phyloP scores from a whole-genome alignment of 768 basidiomycete species.

The Infundibulicybe gibba region DNA sequence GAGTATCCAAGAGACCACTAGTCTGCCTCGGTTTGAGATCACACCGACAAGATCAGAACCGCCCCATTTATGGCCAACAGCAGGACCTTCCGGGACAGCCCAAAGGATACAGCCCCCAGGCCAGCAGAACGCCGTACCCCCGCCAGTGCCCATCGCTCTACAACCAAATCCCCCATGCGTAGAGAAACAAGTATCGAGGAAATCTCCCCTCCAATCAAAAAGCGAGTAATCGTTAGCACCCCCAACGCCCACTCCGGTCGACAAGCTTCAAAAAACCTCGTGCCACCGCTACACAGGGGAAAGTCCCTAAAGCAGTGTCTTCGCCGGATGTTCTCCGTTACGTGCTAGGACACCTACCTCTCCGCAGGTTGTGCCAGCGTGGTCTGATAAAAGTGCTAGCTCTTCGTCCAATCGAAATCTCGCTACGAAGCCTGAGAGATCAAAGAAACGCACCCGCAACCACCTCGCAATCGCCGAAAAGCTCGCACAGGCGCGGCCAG shows the following conservation, averaged over 20 bases:
- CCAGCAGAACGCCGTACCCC: too few species aligned
- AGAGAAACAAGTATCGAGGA: background rate
- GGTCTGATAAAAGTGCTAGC: background rate
- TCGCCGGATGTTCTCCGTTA: background rate
- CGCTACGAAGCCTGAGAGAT: slow-evolving; percentile 1
- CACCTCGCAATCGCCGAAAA: slow-evolving; percentile 31
- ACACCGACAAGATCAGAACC: background rate
- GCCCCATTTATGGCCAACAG: background rate
- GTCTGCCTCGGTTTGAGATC: background rate
- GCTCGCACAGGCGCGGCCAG: slow-evolving; percentile 40
- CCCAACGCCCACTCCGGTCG: too few species aligned
- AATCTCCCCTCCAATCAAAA: background rate
- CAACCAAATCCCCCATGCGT: background rate
- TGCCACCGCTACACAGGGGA: too few species aligned
- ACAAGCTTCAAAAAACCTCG: too few species aligned
- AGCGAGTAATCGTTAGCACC: background rate
- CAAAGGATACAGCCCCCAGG: too few species aligned
- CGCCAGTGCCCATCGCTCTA: too few species aligned
- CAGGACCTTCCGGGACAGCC: background rate
- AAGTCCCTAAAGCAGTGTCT: too few species aligned
- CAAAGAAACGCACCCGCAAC: slow-evolving; percentile 12
- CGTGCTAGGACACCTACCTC: background rate
- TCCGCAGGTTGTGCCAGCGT: background rate
- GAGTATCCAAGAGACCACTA: too few species aligned
- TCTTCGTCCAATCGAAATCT: background rate